Conservation (phyloP, 495 filamentous ascomycete genomes). For the Aspergillus hancockii region DNA sequence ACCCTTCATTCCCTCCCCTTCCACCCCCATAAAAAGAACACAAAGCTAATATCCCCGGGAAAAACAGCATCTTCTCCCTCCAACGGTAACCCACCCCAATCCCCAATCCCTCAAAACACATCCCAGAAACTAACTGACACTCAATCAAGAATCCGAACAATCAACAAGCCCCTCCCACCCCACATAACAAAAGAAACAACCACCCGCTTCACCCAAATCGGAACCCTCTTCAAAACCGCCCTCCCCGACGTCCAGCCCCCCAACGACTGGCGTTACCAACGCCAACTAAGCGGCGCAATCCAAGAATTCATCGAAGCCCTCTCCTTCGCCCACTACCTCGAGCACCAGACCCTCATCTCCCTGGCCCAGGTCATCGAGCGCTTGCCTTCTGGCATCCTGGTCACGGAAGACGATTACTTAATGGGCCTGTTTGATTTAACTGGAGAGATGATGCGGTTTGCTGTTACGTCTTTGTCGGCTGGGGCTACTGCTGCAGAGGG, state of each 20-base stretch:
- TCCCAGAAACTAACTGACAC: conserved; percentile 4
- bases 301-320: conserved; percentile 93
- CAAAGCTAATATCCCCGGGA: not conserved
- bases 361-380: conserved; percentile 53
- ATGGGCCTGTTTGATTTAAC: conserved; percentile 91
- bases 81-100: conserved; percentile 64
- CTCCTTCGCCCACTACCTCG: conserved; percentile 84
- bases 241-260: conserved; percentile 71
- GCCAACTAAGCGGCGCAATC: conserved; percentile 72
- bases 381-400: conserved; percentile 58
- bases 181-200: conserved; percentile 65
- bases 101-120: conserved; percentile 5
- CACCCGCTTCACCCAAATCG: conserved; percentile 65
- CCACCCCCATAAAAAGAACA: not conserved
- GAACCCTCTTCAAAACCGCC: conserved; percentile 63
- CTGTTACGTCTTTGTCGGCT: conserved; percentile 64
- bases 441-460: conserved; percentile 95
- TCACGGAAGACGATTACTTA: conserved; percentile 80
- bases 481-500: conserved; percentile 15
- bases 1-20: conserved; percentile 16
- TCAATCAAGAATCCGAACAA: conserved; percentile 55
- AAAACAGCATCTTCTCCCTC: conserved; percentile 75
- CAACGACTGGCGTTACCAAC: conserved; percentile 80
- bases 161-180: conserved; percentile 62
- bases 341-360: conserved; percentile 70